phyloP scores from a whole-genome alignment of 2,329 filamentous ascomycete species.

The Phaeosphaeria sp. region DNA sequence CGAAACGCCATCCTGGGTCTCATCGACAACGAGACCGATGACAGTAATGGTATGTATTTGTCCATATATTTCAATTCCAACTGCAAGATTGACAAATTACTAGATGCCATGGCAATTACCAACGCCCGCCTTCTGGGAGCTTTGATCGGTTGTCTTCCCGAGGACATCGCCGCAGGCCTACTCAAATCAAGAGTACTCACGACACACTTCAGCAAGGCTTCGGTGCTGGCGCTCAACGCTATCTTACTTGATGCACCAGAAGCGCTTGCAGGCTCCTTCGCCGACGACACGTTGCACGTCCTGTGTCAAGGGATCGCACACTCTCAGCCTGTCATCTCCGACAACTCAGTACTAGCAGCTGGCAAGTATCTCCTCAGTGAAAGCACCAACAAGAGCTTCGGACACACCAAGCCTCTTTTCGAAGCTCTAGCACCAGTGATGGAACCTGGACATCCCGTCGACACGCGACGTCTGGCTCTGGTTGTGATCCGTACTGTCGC shows the following conservation, averaged over 20 bases:
- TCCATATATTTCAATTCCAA: background rate
- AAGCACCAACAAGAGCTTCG: conserved; percentile 70
- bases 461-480: conserved; percentile 84
- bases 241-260: conserved; percentile 82
- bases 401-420: conserved; percentile 80
- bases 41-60: conserved; percentile 65
- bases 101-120: conserved; percentile 79
- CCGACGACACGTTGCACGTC: conserved; percentile 76
- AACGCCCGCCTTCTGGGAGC: conserved; percentile 90
- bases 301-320: conserved; percentile 81
- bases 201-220: conserved; percentile 75
- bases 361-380: conserved; percentile 86
- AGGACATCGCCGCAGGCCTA: conserved; percentile 68
- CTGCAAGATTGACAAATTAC: conserved; percentile 13
- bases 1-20: conserved; percentile 83
- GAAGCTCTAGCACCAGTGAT: conserved; percentile 78
- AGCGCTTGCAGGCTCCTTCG: conserved; percentile 71
- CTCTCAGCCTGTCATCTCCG: conserved; percentile 77
- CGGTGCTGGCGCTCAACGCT: conserved; percentile 86
- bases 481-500: conserved; percentile 88
- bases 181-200: conserved; percentile 79
- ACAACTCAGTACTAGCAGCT: conserved; percentile 87
- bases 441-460: conserved; percentile 76
- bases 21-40: conserved; percentile 84
- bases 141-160: conserved; percentile 83